Percentiles rank a stretch among this genome's conserved stretches.
Evolutionary conservation across 163 green algal genomes (phyloP).

Genomic region (Volvox carteri): DNA sequence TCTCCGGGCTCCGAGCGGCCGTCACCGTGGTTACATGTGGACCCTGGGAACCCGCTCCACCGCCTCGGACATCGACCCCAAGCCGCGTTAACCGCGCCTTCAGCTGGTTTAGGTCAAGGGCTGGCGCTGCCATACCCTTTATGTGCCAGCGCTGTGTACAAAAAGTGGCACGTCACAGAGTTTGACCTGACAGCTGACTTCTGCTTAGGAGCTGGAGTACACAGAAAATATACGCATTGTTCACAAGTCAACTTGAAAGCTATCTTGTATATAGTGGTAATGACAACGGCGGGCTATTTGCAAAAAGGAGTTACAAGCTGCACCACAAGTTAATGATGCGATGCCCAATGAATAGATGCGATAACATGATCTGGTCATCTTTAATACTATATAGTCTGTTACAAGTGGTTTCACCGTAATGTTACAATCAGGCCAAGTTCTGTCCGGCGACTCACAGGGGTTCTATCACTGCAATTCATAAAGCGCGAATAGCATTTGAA

Average conservation of each 20-base stretch:
- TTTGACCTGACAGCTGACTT: conserved; percentile 29
- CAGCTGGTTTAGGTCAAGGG: conserved; percentile 17
- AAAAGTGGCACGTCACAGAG: background rate
- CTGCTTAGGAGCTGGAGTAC: background rate
- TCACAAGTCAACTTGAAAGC: background rate
- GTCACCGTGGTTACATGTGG: background rate
- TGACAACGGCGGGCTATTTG: too few species aligned
- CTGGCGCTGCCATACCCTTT: conserved; percentile 28
- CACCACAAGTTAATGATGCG: too few species aligned
- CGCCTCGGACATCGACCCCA: conserved; percentile 32
- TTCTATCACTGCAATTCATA: too few species aligned
- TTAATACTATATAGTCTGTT: background rate
- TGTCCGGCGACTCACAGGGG: too few species aligned
- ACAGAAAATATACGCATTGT: background rate
- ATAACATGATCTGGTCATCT: too few species aligned
- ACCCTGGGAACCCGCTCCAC: background rate
- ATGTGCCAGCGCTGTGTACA: background rate
- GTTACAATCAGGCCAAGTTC: background rate
- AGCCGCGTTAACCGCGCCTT: conserved; percentile 33
- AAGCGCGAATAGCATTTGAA: too few species aligned
- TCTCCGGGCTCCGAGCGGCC: background rate
- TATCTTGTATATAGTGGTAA: background rate
- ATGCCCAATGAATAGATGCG: too few species aligned
- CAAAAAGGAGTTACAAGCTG: too few species aligned
- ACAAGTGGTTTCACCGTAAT: background rate